These are phyloP conservation scores for Letharia columbiana DNA, from an alignment of 495 filamentous ascomycete species.

Conservation along the genomic window DNA sequence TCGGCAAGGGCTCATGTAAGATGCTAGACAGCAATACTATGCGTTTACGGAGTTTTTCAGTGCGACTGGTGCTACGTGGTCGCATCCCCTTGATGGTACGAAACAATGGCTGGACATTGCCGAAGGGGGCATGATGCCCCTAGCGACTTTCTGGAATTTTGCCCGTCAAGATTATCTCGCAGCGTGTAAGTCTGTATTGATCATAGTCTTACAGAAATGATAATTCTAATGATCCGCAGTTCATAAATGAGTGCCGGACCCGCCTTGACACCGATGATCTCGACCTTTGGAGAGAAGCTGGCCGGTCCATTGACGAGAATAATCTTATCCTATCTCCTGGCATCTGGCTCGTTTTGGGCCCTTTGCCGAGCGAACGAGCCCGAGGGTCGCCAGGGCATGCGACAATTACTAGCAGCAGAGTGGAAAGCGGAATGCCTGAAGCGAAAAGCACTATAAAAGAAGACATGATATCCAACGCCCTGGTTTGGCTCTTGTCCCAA, in stretches of 20 bases:
- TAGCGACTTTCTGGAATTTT: slow-evolving; percentile 60
- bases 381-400: not conserved
- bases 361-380: not conserved
- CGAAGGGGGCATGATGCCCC: slow-evolving; percentile 55
- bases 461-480: slow-evolving; percentile 52
- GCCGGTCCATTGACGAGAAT: slow-evolving; percentile 46
- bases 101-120: slow-evolving; percentile 55
- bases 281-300: slow-evolving; percentile 52
- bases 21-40: slow-evolving; percentile 46
- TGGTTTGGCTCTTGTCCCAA: slow-evolving; percentile 53
- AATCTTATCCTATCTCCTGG: slow-evolving; percentile 43
- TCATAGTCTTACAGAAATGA: not conserved
- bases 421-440: slow-evolving; percentile 39
- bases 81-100: slow-evolving; percentile 55
- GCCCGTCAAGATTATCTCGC: slow-evolving; percentile 57
- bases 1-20: not conserved
- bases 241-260: slow-evolving; percentile 54
- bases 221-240: slow-evolving; percentile 31
- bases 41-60: slow-evolving; percentile 58
- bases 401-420: slow-evolving; percentile 35
- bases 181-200: slow-evolving; percentile 42
- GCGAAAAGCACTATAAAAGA: slow-evolving; percentile 44
- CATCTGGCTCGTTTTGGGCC: not conserved
- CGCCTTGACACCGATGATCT: slow-evolving; percentile 54
- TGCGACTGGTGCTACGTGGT: slow-evolving; percentile 52